phyloP scores from a whole-genome alignment of 768 basidiomycete genomes.

The Tricholoma furcatifolium region DNA sequence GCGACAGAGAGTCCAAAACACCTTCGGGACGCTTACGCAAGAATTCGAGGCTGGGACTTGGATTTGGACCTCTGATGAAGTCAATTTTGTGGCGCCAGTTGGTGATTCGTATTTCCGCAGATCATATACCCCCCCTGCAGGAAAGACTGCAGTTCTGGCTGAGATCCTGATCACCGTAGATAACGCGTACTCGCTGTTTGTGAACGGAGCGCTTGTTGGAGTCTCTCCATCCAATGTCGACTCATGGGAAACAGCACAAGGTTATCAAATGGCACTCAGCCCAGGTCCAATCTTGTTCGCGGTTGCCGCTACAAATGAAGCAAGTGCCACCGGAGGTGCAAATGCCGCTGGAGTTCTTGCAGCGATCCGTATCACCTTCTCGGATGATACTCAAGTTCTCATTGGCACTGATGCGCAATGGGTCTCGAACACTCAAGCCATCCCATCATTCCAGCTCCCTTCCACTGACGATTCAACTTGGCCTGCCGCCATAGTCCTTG shows the following conservation, averaged over 20 bases:
- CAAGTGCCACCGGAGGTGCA: background rate
- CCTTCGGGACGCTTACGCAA: constrained; percentile 5
- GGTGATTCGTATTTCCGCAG: constrained; percentile 10
- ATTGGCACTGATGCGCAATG: constrained; percentile 8
- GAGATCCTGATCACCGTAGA: constrained; percentile 14
- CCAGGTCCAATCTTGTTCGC: constrained; percentile 15
- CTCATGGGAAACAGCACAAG: constrained; percentile 13
- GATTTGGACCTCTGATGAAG: constrained; percentile 14
- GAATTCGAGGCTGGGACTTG: constrained; percentile 9
- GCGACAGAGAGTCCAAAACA: background rate
- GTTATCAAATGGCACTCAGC: constrained; percentile 10
- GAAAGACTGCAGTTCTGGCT: constrained; percentile 11
- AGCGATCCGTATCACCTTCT: constrained; percentile 14
- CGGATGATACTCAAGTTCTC: constrained; percentile 10
- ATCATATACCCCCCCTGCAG: constrained; percentile 11
- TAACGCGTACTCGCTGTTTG: constrained; percentile 10
- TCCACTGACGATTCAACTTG: constrained; percentile 13
- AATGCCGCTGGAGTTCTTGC: constrained; percentile 14
- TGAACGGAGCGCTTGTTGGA: constrained; percentile 12
- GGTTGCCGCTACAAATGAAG: constrained; percentile 11
- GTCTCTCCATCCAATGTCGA: constrained; percentile 1
- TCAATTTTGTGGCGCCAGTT: constrained; percentile 4
- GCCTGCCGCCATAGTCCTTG: constrained; percentile 8
- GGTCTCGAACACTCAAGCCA: constrained; percentile 1
- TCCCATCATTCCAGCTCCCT: constrained; percentile 10